These are phyloP conservation scores for Periconia digitata DNA, from an alignment of 2,329 filamentous ascomycete species.

Conservation along the genomic window DNA sequence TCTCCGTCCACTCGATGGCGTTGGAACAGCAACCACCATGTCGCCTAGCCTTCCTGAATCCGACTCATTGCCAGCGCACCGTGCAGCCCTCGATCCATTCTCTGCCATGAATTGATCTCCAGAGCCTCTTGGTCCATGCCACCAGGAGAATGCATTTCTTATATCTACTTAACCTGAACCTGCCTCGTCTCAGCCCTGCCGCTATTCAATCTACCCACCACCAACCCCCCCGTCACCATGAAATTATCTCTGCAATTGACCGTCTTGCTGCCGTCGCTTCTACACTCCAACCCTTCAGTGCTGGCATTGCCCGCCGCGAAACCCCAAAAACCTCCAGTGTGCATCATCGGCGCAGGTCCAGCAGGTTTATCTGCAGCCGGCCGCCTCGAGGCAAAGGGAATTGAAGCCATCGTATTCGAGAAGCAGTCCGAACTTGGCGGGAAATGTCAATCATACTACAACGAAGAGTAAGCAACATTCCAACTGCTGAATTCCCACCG, in stretches of 20 bases:
- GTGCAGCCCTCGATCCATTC: constrained; percentile 34
- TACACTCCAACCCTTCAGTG: constrained; percentile 21
- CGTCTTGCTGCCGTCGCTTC: constrained; percentile 23
- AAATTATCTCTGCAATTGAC: constrained; percentile 23
- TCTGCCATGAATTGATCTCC: constrained; percentile 12
- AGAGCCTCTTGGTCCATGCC: constrained; percentile 14
- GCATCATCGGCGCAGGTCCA: constrained; percentile 42
- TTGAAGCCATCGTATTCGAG: constrained; percentile 40
- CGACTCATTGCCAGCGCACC: constrained; percentile 39
- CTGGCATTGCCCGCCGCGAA: constrained; percentile 26
- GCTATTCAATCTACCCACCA: background rate
- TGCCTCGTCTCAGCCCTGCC: background rate
- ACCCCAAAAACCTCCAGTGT: constrained; percentile 34
- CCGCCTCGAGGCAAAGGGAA: constrained; percentile 36
- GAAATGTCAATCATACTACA: constrained; percentile 43
- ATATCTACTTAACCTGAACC: background rate
- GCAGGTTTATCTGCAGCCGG: constrained; percentile 39
- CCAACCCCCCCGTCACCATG: constrained; percentile 7
- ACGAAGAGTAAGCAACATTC: constrained; percentile 40
- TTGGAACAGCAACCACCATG: constrained; percentile 26
- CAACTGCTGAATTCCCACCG: constrained; percentile 16
- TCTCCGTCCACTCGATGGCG: constrained; percentile 25
- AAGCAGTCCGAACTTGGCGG: constrained; percentile 39
- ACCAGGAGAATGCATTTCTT: constrained; percentile 23
- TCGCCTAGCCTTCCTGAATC: constrained; percentile 20